Percentiles rank a stretch among this genome's conserved stretches.
These are phyloP conservation scores for Waltiozyma sp. DNA, from an alignment of 1,139 yeast species.

Conservation along the genomic window DNA sequence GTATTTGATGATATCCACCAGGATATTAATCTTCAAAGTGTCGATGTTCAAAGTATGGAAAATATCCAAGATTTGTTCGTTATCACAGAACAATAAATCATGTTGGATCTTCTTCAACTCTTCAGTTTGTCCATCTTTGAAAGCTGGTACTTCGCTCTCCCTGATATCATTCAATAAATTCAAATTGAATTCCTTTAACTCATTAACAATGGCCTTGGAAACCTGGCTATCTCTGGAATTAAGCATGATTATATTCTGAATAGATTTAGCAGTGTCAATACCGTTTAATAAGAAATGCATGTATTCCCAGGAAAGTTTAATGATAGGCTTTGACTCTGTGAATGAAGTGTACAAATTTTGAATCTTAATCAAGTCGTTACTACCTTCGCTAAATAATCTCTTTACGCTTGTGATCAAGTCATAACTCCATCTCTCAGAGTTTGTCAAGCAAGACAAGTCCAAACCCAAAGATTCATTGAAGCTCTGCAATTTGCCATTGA, in stretches of 20 bases:
- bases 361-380: neutral
- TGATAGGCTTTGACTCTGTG: constrained; percentile 8
- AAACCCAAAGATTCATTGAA: constrained; percentile 3
- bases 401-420: constrained; percentile 14
- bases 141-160: constrained; percentile 4
- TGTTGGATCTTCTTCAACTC: constrained; percentile 1
- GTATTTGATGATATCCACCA: constrained; percentile 3
- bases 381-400: constrained; percentile 5
- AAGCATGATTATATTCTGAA: constrained; percentile 6
- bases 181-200: constrained; percentile 7
- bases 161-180: constrained; percentile 9
- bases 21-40: constrained; percentile 1
- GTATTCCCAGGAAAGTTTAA: constrained; percentile 10
- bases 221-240: constrained; percentile 1
- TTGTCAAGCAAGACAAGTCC: constrained; percentile 17
- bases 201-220: constrained; percentile 2
- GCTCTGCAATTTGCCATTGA: constrained; percentile 4
- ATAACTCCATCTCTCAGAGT: constrained; percentile 26
- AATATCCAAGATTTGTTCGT: neutral
- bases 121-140: constrained; percentile 3
- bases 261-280: constrained; percentile 12
- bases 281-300: constrained; percentile 9
- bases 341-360: neutral
- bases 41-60: constrained; percentile 3
- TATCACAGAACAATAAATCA: neutral